Evolutionary conservation across 2,329 filamentous ascomycete species (phyloP).

Genomic region (Talaromyces rugulosus): DNA sequence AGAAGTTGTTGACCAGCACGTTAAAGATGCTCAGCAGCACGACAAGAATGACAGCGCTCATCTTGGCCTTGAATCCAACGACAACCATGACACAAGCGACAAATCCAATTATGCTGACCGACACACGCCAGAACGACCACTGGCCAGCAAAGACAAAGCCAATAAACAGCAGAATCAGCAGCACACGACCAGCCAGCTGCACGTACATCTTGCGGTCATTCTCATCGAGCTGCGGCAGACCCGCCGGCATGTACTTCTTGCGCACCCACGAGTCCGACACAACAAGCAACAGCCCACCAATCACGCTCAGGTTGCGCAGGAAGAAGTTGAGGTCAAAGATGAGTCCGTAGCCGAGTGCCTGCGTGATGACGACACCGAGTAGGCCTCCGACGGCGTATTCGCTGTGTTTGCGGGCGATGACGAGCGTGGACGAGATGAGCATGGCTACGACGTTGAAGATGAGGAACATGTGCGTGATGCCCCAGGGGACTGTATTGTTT

Average conservation of each 20-base stretch:
- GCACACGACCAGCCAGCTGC: slow-evolving; percentile 89
- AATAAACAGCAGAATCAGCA: slow-evolving; percentile 95
- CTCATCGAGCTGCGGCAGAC: slow-evolving; percentile 89
- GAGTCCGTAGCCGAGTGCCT: slow-evolving; percentile 92
- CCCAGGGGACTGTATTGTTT: slow-evolving; percentile 65
- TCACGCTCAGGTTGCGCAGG: slow-evolving; percentile 95
- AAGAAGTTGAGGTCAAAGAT: slow-evolving; percentile 99
- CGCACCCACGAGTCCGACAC: slow-evolving; percentile 96
- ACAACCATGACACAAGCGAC: slow-evolving; percentile 97
- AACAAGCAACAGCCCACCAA: slow-evolving; percentile 96
- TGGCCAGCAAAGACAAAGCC: slow-evolving; percentile 94
- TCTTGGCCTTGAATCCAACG: slow-evolving; percentile 99
- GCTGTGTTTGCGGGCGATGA: slow-evolving; percentile 88
- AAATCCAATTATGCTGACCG: slow-evolving; percentile 79
- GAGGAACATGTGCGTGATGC: slow-evolving; percentile 89
- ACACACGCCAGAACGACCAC: slow-evolving; percentile 83
- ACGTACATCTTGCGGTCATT: slow-evolving; percentile 99
- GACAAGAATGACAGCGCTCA: slow-evolving; percentile 91
- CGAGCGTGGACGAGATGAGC: slow-evolving; percentile 72
- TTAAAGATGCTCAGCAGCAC: slow-evolving; percentile 97
- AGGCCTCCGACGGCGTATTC: slow-evolving; percentile 90
- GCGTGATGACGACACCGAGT: slow-evolving; percentile 83
- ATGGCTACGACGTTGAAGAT: slow-evolving; percentile 87
- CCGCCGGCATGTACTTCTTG: slow-evolving; percentile 95
- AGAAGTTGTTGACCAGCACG: slow-evolving; percentile 98